These are phyloP conservation scores for Eutypella sp. DNA, from an alignment of 2,329 filamentous ascomycete species.

Conservation along the genomic window DNA sequence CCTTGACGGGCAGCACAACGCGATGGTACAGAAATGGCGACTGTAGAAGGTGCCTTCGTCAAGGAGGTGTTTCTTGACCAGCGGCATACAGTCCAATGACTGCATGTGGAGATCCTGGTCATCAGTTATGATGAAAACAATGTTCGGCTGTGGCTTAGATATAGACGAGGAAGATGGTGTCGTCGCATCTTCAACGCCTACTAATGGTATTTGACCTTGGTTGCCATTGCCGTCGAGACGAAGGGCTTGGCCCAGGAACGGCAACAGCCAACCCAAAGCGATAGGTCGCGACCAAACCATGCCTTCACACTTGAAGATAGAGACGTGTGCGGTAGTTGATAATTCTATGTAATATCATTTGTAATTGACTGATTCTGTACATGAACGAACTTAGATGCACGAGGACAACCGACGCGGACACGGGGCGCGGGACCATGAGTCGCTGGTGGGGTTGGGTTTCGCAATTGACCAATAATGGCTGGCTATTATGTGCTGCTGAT, in stretches of 20 bases:
- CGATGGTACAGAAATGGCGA: constrained; percentile 22
- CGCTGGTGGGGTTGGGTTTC: no score
- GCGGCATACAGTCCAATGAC: not conserved
- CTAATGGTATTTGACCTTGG: not conserved
- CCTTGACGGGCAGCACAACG: constrained; percentile 53
- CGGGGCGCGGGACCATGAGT: no score
- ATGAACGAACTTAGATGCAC: no score
- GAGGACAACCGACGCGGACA: no score
- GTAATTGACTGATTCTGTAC: no score
- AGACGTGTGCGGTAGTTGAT: no score
- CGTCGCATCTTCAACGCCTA: not conserved
- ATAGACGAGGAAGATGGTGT: not conserved
- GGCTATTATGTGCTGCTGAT: no score
- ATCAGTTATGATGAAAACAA: not conserved
- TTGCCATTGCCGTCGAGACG: not conserved
- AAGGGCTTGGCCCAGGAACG: not conserved
- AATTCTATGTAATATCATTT: no score
- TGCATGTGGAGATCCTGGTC: not conserved
- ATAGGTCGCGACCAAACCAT: not conserved
- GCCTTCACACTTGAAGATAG: not conserved
- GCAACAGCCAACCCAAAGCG: not conserved
- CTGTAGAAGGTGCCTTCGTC: not conserved
- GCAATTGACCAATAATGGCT: no score
- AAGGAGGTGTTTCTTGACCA: not conserved
- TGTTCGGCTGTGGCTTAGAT: not conserved